Base-by-base conservation (phyloP, 2,329 filamentous ascomycete genomes). In the Penicillium glabrum region DNA sequence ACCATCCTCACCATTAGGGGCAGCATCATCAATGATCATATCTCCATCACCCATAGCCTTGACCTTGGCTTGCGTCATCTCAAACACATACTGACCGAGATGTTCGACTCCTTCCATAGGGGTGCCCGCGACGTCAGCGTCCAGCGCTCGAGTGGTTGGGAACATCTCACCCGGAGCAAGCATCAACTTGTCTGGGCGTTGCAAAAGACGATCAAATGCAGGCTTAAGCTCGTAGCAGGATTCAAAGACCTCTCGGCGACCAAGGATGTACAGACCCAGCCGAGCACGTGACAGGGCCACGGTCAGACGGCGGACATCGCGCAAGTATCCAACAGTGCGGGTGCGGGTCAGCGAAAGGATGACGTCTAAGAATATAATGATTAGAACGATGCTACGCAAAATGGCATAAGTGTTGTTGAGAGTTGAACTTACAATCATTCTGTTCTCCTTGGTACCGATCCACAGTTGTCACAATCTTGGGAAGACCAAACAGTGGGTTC, bases 361-460 rank as follows among this genome's bases (percentile, higher is more conserved):
- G 65, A 99, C 86, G 69, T 97, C 91, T 95, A 19, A 56, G 19
- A 13, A 44, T 19, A 33, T n/a, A 13, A 23, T n/a, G 37, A 39
- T 69, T 53, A 70, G 61, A 49, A 56, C 11, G 29, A 3, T 21
- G n/a, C 2, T 23, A 5, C 19, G 31, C 11, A 13, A 46, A n/a
- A 41, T 26, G 14, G 31, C n/a, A n/a, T 41, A 33, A 53, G 21
- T 16, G 13, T 4, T 41, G 24, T 1, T 24, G 21, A 13, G 6
- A 33, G 27, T 37, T 26, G 46, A 33, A 86, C 89, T 82, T 82
- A 95, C 91, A 98, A 70, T 99, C 95, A 75, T 99, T 99, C 77
- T 99, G 95, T 80, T 99, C 95, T 72, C 95, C 96, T 79, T 99
- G 95, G 70, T 98, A 99, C 74, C 96, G 97, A 79, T 99, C 95